Percentiles rank a stretch among this genome's conserved stretches.
Evolutionary conservation across 306 rosid species (phyloP).

Genomic region (Betula pendula): DNA sequence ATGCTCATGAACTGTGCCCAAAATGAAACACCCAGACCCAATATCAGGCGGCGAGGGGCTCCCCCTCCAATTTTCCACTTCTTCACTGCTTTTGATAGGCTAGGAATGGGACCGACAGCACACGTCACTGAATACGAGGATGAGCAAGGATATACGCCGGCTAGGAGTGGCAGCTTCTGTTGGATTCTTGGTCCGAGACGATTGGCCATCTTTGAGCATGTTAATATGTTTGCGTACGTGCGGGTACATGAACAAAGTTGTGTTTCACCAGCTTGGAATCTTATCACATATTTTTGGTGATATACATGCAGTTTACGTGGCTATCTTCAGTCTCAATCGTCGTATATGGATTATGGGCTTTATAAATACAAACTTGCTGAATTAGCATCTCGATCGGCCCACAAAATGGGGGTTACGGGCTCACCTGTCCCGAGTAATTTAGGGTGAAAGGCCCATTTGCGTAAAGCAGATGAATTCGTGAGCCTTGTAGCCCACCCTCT

Average conservation of each 20-base stretch:
- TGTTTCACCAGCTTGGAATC: neutral
- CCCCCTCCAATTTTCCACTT: constrained; percentile 33
- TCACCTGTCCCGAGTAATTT: too few species aligned
- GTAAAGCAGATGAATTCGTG: too few species aligned
- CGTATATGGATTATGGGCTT: too few species aligned
- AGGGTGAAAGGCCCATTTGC: too few species aligned
- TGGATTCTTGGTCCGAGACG: constrained; percentile 40
- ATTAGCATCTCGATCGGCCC: too few species aligned
- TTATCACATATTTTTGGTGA: constrained; percentile 21
- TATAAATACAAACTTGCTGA: too few species aligned
- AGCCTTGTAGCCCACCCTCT: too few species aligned
- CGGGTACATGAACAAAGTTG: neutral
- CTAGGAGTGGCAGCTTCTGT: constrained; percentile 26
- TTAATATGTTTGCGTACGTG: neutral
- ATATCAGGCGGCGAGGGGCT: constrained; percentile 56
- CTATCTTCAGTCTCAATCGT: constrained; percentile 11
- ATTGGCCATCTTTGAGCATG: constrained; percentile 41
- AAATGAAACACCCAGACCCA: constrained; percentile 56
- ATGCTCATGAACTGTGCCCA: constrained; percentile 47
- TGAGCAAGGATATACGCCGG: constrained; percentile 1
- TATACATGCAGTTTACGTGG: constrained; percentile 40
- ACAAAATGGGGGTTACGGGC: too few species aligned
- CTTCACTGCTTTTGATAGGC: constrained; percentile 4
- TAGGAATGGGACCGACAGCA: constrained; percentile 17
- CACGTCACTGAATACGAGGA: constrained; percentile 6